A percentile compares a stretch with the other conserved stretches of the same genome.
Evolutionary conservation across 1,284 basidiomycete species (phyloP).

Genomic region (Rhodotorula mucilaginosa): DNA sequence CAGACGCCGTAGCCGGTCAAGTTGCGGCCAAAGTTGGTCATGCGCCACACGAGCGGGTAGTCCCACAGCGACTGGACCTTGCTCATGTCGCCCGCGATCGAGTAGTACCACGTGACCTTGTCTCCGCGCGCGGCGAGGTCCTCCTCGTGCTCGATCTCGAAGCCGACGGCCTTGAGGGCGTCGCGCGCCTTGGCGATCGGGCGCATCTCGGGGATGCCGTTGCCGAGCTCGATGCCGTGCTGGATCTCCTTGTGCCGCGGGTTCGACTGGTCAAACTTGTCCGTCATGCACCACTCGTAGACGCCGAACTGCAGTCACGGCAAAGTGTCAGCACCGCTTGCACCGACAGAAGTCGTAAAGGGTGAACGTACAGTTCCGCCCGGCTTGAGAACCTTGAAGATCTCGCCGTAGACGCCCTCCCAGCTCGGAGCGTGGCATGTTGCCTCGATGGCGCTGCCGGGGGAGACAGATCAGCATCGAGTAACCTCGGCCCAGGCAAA

Average conservation of each 20-base stretch:
- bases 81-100: slow-evolving; percentile 60
- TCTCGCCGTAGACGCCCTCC: slow-evolving; percentile 93
- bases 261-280: slow-evolving; percentile 81
- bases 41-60: slow-evolving; percentile 64
- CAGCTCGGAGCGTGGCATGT: slow-evolving; percentile 91
- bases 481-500: too few relatives aligned
- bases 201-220: slow-evolving; percentile 98
- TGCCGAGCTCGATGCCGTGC: slow-evolving; percentile 72
- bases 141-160: slow-evolving; percentile 86
- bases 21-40: slow-evolving; percentile 81
- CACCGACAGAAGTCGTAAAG: slow-evolving; percentile 56
- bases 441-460: slow-evolving; percentile 82
- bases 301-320: slow-evolving; percentile 68
- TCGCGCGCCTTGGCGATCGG: slow-evolving; percentile 68
- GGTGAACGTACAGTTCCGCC: slow-evolving; percentile 65
- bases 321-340: slow-evolving; percentile 4
- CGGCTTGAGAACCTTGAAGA: slow-evolving; percentile 92
- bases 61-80: slow-evolving; percentile 96
- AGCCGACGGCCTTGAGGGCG: slow-evolving; percentile 81
- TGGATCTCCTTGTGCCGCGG: slow-evolving; percentile 85
- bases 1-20: slow-evolving; percentile 80
- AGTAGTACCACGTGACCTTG: slow-evolving; percentile 81
- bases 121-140: slow-evolving; percentile 78
- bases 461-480: not conserved
- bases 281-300: slow-evolving; percentile 99